phyloP scores from a whole-genome alignment of 768 basidiomycete genomes.

The Hypholoma sublateritium region DNA sequence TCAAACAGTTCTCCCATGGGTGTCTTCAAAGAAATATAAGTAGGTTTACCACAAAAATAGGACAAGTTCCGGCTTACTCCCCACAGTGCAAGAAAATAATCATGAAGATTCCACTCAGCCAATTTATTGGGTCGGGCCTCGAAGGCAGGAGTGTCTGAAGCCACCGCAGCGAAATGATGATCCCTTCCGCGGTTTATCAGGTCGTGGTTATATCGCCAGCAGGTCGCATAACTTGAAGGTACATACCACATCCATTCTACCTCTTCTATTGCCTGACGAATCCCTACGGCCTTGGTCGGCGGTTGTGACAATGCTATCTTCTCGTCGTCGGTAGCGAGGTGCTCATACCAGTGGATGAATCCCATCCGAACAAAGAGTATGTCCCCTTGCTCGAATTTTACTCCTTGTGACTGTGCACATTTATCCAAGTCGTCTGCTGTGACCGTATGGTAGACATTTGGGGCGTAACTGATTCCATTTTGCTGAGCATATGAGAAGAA shows the following conservation, averaged over 20 bases:
- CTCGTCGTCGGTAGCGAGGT: slow-evolving; percentile 18
- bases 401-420: slow-evolving; percentile 19
- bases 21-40: slow-evolving; percentile 8
- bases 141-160: slow-evolving; percentile 23
- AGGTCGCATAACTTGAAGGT: neutral
- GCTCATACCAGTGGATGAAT: slow-evolving; percentile 21
- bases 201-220: too few relatives aligned
- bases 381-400: slow-evolving; percentile 21
- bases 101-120: slow-evolving; percentile 23
- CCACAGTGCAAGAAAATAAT: slow-evolving; percentile 24
- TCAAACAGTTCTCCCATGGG: slow-evolving; percentile 27
- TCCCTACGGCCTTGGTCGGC: slow-evolving; percentile 12
- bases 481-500: slow-evolving; percentile 20
- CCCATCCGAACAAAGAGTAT: slow-evolving; percentile 26
- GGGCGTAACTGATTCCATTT: slow-evolving; percentile 15
- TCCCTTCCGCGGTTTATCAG: slow-evolving; percentile 11
- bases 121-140: slow-evolving; percentile 21
- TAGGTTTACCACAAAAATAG: neutral
- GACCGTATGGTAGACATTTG: slow-evolving; percentile 15
- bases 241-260: slow-evolving; percentile 24
- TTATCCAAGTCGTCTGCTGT: slow-evolving; percentile 19
- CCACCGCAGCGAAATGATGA: slow-evolving; percentile 26
- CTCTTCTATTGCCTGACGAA: slow-evolving; percentile 20
- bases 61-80: slow-evolving; percentile 16
- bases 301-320: neutral